Percentiles rank a stretch among this genome's conserved stretches.
phyloP scores from a whole-genome alignment of 768 basidiomycete genomes.

The Pleurotus eryngii region DNA sequence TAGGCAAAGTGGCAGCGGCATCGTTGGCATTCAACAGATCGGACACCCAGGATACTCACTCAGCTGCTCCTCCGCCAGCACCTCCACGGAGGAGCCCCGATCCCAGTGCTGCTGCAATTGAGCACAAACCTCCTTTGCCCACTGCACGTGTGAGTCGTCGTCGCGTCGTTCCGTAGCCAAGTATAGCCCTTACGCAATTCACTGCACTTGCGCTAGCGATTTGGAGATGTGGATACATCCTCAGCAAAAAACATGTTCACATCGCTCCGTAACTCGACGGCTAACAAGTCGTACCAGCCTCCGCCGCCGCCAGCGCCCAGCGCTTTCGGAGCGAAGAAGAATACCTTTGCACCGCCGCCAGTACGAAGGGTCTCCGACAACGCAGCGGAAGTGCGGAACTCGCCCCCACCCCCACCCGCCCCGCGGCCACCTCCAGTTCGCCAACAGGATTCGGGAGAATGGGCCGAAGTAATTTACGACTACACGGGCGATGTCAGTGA shows the following conservation, averaged over 20 bases:
- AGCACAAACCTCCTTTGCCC: conserved; percentile 24
- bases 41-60: conserved; percentile 18
- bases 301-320: conserved; percentile 29
- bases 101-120: conserved; percentile 9
- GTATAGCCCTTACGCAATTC: neutral
- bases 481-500: conserved; percentile 56
- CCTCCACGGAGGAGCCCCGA: conserved; percentile 12
- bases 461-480: conserved; percentile 78
- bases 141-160: conserved; percentile 21
- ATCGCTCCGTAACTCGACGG: conserved; percentile 40
- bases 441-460: conserved; percentile 50
- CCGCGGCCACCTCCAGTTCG: conserved; percentile 23
- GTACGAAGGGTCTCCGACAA: conserved; percentile 29
- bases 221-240: conserved; percentile 56
- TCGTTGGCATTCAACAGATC: conserved; percentile 38
- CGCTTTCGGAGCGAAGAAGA: conserved; percentile 42
- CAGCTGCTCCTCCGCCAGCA: conserved; percentile 20
- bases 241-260: conserved; percentile 45
- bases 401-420: conserved; percentile 22
- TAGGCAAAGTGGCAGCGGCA: conserved; percentile 58
- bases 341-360: conserved; percentile 52
- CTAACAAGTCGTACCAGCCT: conserved; percentile 29
- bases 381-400: conserved; percentile 12
- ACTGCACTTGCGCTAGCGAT: conserved; percentile 36
- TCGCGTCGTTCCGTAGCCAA: neutral